These are phyloP conservation scores for Sugiyamaella japonica DNA, from an alignment of 1,139 yeast genomes.

Conservation along the genomic window DNA sequence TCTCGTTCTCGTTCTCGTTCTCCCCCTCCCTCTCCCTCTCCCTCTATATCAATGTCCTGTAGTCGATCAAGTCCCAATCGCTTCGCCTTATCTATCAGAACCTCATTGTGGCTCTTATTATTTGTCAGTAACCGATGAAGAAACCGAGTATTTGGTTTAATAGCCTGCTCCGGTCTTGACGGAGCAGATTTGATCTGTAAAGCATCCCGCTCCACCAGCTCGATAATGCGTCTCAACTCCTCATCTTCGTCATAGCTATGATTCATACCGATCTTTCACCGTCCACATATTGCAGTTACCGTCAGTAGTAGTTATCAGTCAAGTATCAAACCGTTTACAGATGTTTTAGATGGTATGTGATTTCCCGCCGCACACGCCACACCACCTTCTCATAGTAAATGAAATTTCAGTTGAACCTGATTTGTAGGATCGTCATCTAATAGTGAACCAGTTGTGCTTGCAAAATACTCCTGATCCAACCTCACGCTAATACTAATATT, in stretches of 20 bases:
- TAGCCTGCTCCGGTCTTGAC: slow-evolving; percentile 14
- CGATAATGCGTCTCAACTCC: slow-evolving; percentile 21
- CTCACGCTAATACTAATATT: neutral
- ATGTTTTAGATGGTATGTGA: too few species aligned
- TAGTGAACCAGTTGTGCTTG: neutral
- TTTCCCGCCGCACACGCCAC: neutral
- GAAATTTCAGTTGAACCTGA: slow-evolving; percentile 12
- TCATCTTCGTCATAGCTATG: slow-evolving; percentile 14
- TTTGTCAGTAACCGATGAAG: slow-evolving; percentile 10
- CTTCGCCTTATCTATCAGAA: neutral
- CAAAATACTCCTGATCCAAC: too few species aligned
- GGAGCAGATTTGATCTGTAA: neutral
- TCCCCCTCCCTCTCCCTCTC: neutral
- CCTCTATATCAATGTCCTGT: neutral
- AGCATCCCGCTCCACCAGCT: slow-evolving; percentile 23
- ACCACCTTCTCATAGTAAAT: neutral
- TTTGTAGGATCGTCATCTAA: neutral
- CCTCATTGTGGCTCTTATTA: slow-evolving; percentile 11
- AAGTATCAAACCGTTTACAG: too few species aligned
- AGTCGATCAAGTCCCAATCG: neutral
- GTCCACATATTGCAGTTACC: neutral
- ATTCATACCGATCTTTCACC: neutral
- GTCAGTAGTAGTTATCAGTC: neutral
- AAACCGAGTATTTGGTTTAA: slow-evolving; percentile 13
- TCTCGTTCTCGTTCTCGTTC: too few species aligned